phyloP scores from a whole-genome alignment of 2,329 filamentous ascomycete species.

The Penicillium sclerotiorum region DNA sequence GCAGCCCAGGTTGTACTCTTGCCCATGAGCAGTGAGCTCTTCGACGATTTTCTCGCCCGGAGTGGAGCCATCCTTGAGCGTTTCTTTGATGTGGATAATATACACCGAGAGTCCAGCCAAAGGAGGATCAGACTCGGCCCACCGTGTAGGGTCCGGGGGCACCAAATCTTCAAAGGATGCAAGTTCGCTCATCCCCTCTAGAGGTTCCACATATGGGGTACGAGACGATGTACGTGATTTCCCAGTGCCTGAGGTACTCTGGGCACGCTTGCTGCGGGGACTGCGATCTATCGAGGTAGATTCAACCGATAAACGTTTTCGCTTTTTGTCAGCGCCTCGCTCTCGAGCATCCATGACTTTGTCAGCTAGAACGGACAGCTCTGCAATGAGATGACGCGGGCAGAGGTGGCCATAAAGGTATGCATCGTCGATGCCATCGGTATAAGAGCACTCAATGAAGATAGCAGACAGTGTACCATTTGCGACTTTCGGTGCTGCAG shows the following conservation, averaged over 20 bases:
- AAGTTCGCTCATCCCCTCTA: constrained; percentile 6
- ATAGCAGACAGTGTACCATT: constrained; percentile 73
- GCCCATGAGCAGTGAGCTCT: constrained; percentile 69
- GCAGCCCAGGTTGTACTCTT: constrained; percentile 70
- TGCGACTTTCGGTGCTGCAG: constrained; percentile 83
- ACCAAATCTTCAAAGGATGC: constrained; percentile 6
- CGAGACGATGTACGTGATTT: background rate
- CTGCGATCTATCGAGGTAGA: constrained; percentile 28
- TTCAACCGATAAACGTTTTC: constrained; percentile 37
- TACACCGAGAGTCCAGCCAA: constrained; percentile 77
- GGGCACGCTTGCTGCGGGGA: constrained; percentile 27
- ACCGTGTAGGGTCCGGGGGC: constrained; percentile 19
- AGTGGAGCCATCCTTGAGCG: constrained; percentile 68
- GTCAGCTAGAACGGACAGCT: constrained; percentile 71
- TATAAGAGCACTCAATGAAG: constrained; percentile 95
- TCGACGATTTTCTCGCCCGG: constrained; percentile 68
- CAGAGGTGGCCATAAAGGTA: constrained; percentile 87
- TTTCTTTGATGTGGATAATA: constrained; percentile 93
- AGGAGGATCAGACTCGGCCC: constrained; percentile 42
- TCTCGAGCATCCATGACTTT: constrained; percentile 65
- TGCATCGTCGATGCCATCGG: constrained; percentile 74
- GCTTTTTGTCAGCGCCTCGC: constrained; percentile 40
- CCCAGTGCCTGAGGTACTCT: constrained; percentile 6
- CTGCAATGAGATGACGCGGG: constrained; percentile 77
- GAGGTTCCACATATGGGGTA: background rate